Percentiles rank a stretch among this genome's conserved stretches.
Conservation (phyloP, 805 yeast genomes). For the Ogataea neopini region DNA sequence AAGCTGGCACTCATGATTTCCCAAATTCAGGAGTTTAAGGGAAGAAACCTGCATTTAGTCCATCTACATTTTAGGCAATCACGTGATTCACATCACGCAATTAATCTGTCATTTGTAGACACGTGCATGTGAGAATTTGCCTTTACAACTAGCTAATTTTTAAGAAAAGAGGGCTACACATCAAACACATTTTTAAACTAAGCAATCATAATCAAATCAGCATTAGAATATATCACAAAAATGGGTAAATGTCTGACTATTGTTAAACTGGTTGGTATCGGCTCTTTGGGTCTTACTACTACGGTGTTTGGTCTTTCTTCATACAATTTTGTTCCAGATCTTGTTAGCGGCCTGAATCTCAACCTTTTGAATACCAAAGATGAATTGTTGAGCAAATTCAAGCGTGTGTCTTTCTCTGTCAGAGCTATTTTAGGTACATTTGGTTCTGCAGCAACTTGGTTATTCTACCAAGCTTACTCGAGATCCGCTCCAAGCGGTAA, state of each 20-base stretch:
- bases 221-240: background rate
- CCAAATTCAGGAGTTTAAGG: no score
- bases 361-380: conserved; percentile 14
- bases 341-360: conserved; percentile 14
- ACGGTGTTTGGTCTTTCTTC: conserved; percentile 43
- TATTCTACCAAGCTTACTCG: conserved; percentile 56
- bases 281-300: conserved; percentile 67
- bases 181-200: background rate
- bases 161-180: conserved; percentile 1
- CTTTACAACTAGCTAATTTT: background rate
- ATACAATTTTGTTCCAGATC: conserved; percentile 22
- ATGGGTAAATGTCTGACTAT: conserved; percentile 58
- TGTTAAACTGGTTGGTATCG: conserved; percentile 63
- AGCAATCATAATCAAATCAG: background rate
- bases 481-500: conserved; percentile 55
- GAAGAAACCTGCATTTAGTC: no score
- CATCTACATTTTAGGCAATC: no score
- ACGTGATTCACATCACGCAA: background rate
- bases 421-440: conserved; percentile 35
- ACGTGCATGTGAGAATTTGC: conserved; percentile 4
- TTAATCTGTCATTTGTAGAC: background rate
- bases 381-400: conserved; percentile 18
- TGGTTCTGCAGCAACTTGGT: conserved; percentile 49
- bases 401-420: conserved; percentile 19
- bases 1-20: no score